phyloP scores from a whole-genome alignment of 345 rosid genomes.

The Camelina neglecta region DNA sequence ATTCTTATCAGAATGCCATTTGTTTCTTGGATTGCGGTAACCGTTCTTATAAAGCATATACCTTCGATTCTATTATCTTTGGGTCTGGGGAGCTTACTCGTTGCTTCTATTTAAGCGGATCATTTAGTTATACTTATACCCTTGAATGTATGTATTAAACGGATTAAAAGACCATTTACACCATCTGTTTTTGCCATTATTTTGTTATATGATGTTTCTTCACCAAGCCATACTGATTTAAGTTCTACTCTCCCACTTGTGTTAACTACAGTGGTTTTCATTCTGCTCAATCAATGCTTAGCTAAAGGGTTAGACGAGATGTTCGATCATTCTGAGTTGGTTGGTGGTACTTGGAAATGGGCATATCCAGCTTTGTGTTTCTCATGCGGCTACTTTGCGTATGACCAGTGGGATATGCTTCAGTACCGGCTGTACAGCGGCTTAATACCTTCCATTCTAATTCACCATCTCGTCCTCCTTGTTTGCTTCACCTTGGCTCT shows the following conservation, averaged over 20 bases:
- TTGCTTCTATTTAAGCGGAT: not conserved
- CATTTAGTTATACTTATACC: not conserved
- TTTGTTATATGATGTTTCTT: conserved; percentile 5
- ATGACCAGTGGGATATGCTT: conserved; percentile 97
- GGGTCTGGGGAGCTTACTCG: not conserved
- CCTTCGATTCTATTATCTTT: not conserved
- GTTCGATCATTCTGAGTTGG: conserved; percentile 75
- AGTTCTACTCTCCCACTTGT: conserved; percentile 2
- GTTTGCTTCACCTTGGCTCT: conserved; percentile 89
- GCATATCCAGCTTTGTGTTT: conserved; percentile 82
- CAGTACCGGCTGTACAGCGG: conserved; percentile 74
- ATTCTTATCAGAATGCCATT: not conserved
- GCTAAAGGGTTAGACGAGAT: conserved; percentile 53
- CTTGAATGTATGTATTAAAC: not conserved
- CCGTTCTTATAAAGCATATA: not conserved
- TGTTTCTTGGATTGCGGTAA: not conserved
- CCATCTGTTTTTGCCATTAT: conserved; percentile 1
- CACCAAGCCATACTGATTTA: conserved; percentile 26
- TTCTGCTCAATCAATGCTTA: conserved; percentile 60
- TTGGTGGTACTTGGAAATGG: conserved; percentile 76
- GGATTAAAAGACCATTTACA: not conserved
- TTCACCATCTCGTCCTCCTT: conserved; percentile 85
- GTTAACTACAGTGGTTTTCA: conserved; percentile 64
- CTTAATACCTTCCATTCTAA: conserved; percentile 71
- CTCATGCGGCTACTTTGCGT: conserved; percentile 93